Evolutionary conservation across 805 yeast species (phyloP).

Genomic region (Nakazawaea ishiwadae): DNA sequence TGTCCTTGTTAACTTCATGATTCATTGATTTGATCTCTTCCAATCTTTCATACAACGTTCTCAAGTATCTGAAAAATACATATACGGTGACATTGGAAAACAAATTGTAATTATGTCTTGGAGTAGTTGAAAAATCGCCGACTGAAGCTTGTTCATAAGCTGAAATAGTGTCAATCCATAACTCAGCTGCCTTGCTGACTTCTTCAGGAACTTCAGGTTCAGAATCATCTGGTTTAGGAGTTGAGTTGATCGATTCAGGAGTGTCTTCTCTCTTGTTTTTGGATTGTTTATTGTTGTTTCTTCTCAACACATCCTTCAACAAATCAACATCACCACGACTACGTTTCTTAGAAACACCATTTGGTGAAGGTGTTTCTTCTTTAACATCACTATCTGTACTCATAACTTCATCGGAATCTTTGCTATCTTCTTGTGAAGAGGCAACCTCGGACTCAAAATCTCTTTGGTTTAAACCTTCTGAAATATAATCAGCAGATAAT

Average conservation of each 20-base stretch:
- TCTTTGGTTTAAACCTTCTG: conserved; percentile 32
- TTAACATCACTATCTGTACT: conserved; percentile 13
- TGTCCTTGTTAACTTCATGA: conserved; percentile 66
- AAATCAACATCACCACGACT: conserved; percentile 51
- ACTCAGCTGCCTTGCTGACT: conserved; percentile 26
- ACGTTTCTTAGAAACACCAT: conserved; percentile 31
- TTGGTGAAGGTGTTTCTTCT: conserved; percentile 18
- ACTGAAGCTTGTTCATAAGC: conserved; percentile 17
- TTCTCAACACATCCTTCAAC: conserved; percentile 54
- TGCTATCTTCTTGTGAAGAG: conserved; percentile 16
- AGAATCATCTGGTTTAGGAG: conserved; percentile 18
- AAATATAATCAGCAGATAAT: conserved; percentile 44
- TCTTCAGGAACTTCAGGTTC: conserved; percentile 23
- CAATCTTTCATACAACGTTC: conserved; percentile 76
- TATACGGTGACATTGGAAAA: conserved; percentile 88
- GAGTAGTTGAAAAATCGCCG: conserved; percentile 16
- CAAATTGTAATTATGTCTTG: conserved; percentile 61
- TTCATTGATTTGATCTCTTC: conserved; percentile 71
- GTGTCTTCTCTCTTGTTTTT: conserved; percentile 21
- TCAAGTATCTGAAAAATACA: conserved; percentile 81
- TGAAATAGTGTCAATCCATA: conserved; percentile 29
- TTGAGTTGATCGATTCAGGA: conserved; percentile 15
- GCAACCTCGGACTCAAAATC: conserved; percentile 10
- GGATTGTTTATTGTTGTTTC: conserved; percentile 37
- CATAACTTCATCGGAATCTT: conserved; percentile 20